phyloP scores from a whole-genome alignment of 495 filamentous ascomycete genomes.

The Xylaria curta region DNA sequence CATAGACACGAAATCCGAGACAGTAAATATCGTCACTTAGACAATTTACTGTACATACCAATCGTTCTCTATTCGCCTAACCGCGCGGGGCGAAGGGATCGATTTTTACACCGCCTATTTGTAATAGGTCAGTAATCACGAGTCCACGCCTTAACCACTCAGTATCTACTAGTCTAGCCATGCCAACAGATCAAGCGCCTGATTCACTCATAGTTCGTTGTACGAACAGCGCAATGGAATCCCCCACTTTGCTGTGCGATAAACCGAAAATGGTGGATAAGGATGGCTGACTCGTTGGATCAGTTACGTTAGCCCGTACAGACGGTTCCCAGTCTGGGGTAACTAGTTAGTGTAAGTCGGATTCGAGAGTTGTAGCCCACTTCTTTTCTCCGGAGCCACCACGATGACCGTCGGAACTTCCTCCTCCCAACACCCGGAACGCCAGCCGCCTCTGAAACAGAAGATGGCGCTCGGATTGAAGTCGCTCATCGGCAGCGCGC shows the following conservation, averaged over 20 bases:
- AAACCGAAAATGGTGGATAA: conserved; percentile 6
- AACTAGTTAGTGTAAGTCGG: not conserved
- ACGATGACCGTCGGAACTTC: conserved; percentile 6
- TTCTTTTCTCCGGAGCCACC: not conserved
- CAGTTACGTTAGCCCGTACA: not conserved
- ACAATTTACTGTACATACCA: not conserved
- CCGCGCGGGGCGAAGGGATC: not conserved
- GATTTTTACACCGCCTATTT: not conserved
- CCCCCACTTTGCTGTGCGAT: not conserved
- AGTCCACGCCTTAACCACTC: not conserved
- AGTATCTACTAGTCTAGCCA: not conserved
- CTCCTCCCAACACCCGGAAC: not conserved
- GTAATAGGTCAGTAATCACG: conserved; percentile 21
- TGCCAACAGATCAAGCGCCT: not conserved
- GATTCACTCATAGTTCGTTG: conserved; percentile 8
- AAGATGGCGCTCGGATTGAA: conserved; percentile 44
- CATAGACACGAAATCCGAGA: not conserved
- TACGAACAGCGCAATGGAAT: conserved; percentile 7
- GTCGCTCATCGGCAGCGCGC: conserved; percentile 51
- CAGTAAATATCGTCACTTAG: not conserved
- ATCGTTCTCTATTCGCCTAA: not conserved
- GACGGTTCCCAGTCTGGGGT: not conserved
- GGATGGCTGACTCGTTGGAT: conserved; percentile 11
- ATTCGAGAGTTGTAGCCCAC: not conserved
- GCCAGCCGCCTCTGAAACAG: conserved; percentile 26